These are phyloP conservation scores for Xerocomellus chrysenteron DNA, from an alignment of 768 basidiomycete species.

Conservation along the genomic window DNA sequence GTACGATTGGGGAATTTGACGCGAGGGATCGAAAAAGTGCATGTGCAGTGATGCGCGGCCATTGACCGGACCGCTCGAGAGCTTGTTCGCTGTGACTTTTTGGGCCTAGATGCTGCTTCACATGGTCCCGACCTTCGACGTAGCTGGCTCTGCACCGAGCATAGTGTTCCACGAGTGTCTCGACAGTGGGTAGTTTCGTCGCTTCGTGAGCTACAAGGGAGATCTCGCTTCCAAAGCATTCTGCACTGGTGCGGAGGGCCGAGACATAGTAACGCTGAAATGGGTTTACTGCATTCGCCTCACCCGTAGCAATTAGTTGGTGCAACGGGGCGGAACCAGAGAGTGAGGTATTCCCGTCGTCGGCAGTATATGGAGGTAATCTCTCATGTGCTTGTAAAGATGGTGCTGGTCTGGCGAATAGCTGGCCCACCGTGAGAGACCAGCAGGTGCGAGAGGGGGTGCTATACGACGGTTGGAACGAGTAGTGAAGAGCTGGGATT, in stretches of 20 bases:
- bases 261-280: slow-evolving; percentile 14
- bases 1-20: slow-evolving; percentile 14
- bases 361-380: background rate
- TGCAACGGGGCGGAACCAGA: background rate
- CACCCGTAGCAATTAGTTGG: slow-evolving; percentile 2
- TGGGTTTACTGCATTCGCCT: slow-evolving; percentile 3
- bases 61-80: slow-evolving; percentile 26
- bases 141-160: slow-evolving; percentile 5
- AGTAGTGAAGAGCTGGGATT: background rate
- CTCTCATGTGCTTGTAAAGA: background rate
- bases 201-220: background rate
- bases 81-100: slow-evolving; percentile 16
- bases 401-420: slow-evolving; percentile 9
- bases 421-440: background rate
- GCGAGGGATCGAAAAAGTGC: slow-evolving; percentile 33
- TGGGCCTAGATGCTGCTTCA: slow-evolving; percentile 16
- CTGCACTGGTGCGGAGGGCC: slow-evolving; percentile 6
- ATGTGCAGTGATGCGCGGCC: slow-evolving; percentile 38
- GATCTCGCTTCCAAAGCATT: slow-evolving; percentile 7
- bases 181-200: background rate
- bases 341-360: background rate
- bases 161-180: slow-evolving; percentile 12
- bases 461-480: background rate
- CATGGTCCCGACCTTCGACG: background rate
- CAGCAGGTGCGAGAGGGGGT: background rate